Base-by-base conservation (phyloP, 176 grass and related monocot genomes). In the Hsuehochloa calcarea region DNA sequence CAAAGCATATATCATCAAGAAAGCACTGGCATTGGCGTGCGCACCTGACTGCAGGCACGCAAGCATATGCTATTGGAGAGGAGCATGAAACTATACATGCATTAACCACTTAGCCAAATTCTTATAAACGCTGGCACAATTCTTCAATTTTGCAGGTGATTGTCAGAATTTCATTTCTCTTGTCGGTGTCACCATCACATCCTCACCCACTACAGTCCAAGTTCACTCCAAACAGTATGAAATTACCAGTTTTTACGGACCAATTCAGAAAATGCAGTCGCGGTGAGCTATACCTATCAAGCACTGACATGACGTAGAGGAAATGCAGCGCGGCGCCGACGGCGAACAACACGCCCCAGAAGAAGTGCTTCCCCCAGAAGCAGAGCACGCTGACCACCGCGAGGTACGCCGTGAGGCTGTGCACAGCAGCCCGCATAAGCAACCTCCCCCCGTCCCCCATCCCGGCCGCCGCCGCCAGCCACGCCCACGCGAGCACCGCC, bases 241-340 rank as follows among this genome's bases (percentile, higher is more conserved):
- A 58, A 47, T 22, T 23, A 19, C 15, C 44, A 65, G 16, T 20
- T 25, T 27, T 17, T 43, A 60, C 2, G 63, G 26, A 77, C 13
- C 6, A 66, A 49, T 82, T 82, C 19, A 44, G 25, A 64, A 54
- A 65, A 16, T 23, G 37, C 67, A 26, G 54, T 39, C 41, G 78
- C 19, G 10, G 43, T 62, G 72, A 51, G 43, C 8, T 65, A 77
- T 90, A 98, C 96, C 96, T 94, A 73, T 98, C 93, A 69, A 95
- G 84, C 54, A 98, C 96, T 19, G 96, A 98, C 91, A 98, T 90
- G 80, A 98, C 89, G 80, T 95, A 98, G 40, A 98, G 69, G 84
- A 98, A 98, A 77, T 98, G 96, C 19, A 98, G 84, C 19, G 61
- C 83, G 1, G 88, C 96, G 63, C 96, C 96, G 35, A 98, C 93